Percentiles rank a stretch among this genome's conserved stretches.
Evolutionary conservation across 495 filamentous ascomycete species (phyloP).

Genomic region (Penicillium paradoxum): DNA sequence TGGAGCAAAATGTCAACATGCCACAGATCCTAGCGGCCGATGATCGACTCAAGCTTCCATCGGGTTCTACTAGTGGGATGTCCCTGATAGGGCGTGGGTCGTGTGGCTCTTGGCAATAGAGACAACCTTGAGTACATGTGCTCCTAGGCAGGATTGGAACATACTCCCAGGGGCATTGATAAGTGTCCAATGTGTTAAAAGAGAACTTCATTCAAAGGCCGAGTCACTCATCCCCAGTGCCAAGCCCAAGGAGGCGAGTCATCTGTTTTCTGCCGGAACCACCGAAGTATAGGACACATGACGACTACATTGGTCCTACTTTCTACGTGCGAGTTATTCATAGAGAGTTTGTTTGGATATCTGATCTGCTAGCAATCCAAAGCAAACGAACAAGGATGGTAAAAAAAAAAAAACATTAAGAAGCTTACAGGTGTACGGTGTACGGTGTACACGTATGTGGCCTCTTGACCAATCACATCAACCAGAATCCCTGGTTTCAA

Average conservation of each 20-base stretch:
- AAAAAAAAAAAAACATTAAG: not conserved
- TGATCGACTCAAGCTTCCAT: constrained; percentile 27
- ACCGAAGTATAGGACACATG: not conserved
- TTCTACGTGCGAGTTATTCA: too few species aligned
- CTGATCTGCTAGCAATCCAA: too few species aligned
- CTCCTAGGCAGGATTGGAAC: not conserved
- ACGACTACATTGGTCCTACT: not conserved
- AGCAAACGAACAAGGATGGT: not conserved
- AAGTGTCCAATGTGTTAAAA: not conserved
- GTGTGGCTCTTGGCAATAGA: not conserved
- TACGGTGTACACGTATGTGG: too few species aligned
- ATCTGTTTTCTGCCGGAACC: constrained; percentile 3
- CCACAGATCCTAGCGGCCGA: constrained; percentile 1
- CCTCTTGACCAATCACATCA: not conserved
- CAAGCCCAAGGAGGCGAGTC: constrained; percentile 14
- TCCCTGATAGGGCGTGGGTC: constrained; percentile 21
- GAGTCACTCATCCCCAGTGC: not conserved
- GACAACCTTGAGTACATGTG: constrained; percentile 23
- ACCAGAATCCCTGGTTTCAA: not conserved
- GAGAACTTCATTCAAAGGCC: not conserved
- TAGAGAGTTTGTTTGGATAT: too few species aligned
- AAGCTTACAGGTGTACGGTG: not conserved
- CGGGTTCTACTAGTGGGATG: constrained; percentile 22
- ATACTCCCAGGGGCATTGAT: not conserved
- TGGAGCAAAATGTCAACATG: constrained; percentile 15